Evolutionary conservation across 2,329 filamentous ascomycete genomes (phyloP), one percentile per base, ranked within the genome.

Genomic region (Phoma sp.): DNA sequence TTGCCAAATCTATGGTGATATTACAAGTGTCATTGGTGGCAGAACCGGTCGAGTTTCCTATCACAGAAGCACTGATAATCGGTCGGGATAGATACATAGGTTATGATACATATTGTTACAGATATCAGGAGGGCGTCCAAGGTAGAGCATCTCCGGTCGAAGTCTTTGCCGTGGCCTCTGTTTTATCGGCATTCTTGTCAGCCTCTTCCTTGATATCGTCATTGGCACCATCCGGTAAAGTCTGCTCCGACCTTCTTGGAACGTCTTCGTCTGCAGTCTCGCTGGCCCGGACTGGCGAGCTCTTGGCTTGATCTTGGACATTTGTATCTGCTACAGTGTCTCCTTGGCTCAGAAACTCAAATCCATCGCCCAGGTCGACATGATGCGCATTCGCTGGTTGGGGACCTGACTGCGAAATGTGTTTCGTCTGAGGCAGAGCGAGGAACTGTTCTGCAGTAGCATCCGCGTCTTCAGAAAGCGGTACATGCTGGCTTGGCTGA

Each of bases 51-150:
- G 18, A 18, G 18, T 18, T 18, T 18, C 18, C 18, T 18, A 18
- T 18, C 18, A 18, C 18, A 18, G 18, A 18, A 18, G 18, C 18
- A 18, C 18, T 18, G 18, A 18, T 18, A 2, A 18, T 18, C 18
- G 18, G 18, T 18, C 18, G 18, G 18, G 18, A 18, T 18, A 18
- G 18, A 8, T 44, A 44, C 39, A 35, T 33, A 25, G 44, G 9
- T 48, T n/a, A 11, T 42, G 25, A n/a, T 47, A 48, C 32, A 18
- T 53, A 9, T 29, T 44, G 10, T 42, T 48, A 49, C 40, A 54
- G 29, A 13, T 37, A 30, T 25, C 44, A 54, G 45, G 51, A 48
- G 27, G 39, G 45, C 35, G 40, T 44, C 40, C 39, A 45, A 10
- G 39, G 51, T 6, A 40, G 11, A 4, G 45, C 1, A 11, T 44